These are phyloP conservation scores for Myriosclerotinia curreyana DNA, from an alignment of 2,329 filamentous ascomycete genomes.

Conservation along the genomic window DNA sequence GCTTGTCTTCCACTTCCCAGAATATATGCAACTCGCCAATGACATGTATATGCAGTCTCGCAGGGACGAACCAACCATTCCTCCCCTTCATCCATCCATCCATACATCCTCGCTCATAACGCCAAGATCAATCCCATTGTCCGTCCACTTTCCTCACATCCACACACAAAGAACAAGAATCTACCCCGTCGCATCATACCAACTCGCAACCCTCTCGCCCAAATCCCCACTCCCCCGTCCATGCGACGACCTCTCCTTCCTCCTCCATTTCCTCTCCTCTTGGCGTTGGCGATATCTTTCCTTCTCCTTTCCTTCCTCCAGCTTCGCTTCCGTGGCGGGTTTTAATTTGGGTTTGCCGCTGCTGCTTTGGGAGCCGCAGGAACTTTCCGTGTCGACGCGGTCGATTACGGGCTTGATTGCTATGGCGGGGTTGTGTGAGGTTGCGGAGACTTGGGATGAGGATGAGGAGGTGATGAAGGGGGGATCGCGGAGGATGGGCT, in stretches of 20 bases:
- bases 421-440: background rate
- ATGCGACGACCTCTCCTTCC: background rate
- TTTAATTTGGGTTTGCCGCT: background rate
- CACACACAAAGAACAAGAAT: background rate
- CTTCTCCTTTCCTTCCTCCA: background rate
- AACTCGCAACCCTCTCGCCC: slow-evolving; percentile 1
- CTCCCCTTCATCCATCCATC: background rate
- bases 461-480: too few relatives aligned
- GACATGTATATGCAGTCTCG: background rate
- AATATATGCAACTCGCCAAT: slow-evolving; percentile 4
- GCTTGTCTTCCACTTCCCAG: background rate
- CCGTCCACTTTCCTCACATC: background rate
- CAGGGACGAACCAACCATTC: background rate
- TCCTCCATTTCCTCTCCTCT: background rate
- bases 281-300: background rate
- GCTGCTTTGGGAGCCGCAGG: background rate
- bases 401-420: slow-evolving; percentile 13
- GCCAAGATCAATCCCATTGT: background rate
- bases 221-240: background rate
- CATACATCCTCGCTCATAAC: background rate
- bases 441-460: background rate
- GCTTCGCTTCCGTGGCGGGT: background rate
- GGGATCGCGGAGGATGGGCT: too few relatives aligned
- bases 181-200: slow-evolving; percentile 15
- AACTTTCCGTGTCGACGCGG: slow-evolving; percentile 6